Evolutionary conservation across 768 basidiomycete genomes (phyloP), one percentile per base, ranked within the genome.

Genomic region (Pholiota conissans): DNA sequence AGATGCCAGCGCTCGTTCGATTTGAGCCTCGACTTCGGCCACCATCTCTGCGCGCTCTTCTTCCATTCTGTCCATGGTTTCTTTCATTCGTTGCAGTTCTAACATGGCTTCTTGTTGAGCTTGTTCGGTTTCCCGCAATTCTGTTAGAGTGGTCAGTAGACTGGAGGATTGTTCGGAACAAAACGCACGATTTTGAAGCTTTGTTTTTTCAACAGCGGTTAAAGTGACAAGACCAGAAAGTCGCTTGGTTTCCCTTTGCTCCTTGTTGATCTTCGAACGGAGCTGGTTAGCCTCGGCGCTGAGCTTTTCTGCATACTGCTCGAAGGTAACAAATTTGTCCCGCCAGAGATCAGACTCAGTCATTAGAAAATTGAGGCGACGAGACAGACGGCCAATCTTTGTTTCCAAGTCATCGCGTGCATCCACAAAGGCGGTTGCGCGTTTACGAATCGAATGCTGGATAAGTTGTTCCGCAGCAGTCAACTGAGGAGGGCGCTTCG

Each of bases 381-480:
- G 83, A 42, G 87, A 90, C 28, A 94, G 80, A 39, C 93, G 85
- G 28, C 92, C 93, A 61, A 95, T 93, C 80, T 94, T 95, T 46
- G 91, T 91, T 77, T 96, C 94, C 22, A 96, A 84, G 65, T 95
- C 93, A 69, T 95, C 95, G 32, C 95, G 82, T 10, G 93, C 91
- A 68, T 96, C 93, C 37, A 96, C 93, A 64, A 95, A 96, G 34
- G 93, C 93, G 3, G 89, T 90, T n/a, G 95, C 94, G 39, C 95
- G 89, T 70, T 91, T 91, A 62, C 95, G 88, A 70, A 97, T 95
- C 52, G 93, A 93, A 47, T 82, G 79, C 70, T 94, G 92, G 60
- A 95, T 89, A 57, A 85, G 79, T 71, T 93, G 90, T 69, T 97
- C 95, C 0, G 93, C 92, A 11, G 75, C 74, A 27, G 86, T 90